A percentile compares a stretch with the other conserved stretches of the same genome.
phyloP scores from a whole-genome alignment of 2,329 filamentous ascomycete genomes.

The Aspergillus floridensis region DNA sequence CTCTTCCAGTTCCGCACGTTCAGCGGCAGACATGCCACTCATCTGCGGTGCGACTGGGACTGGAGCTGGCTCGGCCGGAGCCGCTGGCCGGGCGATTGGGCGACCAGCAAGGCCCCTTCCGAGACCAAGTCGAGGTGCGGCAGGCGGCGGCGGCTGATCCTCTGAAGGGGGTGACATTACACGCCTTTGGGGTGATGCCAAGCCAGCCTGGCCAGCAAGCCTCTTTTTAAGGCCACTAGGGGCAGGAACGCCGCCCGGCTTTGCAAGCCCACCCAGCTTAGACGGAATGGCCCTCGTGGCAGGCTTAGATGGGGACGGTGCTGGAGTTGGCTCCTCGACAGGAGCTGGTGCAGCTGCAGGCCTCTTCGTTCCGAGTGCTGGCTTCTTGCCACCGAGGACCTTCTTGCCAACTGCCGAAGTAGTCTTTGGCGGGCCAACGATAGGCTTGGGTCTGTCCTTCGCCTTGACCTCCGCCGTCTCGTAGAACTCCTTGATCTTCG shows the following conservation, averaged over 20 bases:
- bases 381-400: conserved; percentile 53
- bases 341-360: conserved; percentile 47
- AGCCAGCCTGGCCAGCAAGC: conserved; percentile 41
- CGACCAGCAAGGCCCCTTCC: conserved; percentile 79
- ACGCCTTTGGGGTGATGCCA: conserved; percentile 43
- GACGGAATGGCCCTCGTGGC: conserved; percentile 44
- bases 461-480: conserved; percentile 80
- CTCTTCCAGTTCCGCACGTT: conserved; percentile 89
- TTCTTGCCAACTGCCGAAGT: conserved; percentile 59
- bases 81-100: conserved; percentile 71
- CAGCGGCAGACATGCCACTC: conserved; percentile 70
- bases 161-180: conserved; percentile 46
- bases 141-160: conserved; percentile 42
- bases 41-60: conserved; percentile 57
- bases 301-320: conserved; percentile 49
- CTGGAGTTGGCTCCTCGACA: conserved; percentile 54
- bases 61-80: conserved; percentile 44
- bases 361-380: conserved; percentile 49
- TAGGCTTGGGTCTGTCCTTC: conserved; percentile 86
- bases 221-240: conserved; percentile 44
- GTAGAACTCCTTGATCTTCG: conserved; percentile 90
- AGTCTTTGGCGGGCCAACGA: conserved; percentile 58
- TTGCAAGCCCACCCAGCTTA: conserved; percentile 45
- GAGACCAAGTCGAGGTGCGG: conserved; percentile 58
- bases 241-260: conserved; percentile 36